Evolutionary conservation across 768 basidiomycete genomes (phyloP).

Genomic region (Pleurotus ostreatus): DNA sequence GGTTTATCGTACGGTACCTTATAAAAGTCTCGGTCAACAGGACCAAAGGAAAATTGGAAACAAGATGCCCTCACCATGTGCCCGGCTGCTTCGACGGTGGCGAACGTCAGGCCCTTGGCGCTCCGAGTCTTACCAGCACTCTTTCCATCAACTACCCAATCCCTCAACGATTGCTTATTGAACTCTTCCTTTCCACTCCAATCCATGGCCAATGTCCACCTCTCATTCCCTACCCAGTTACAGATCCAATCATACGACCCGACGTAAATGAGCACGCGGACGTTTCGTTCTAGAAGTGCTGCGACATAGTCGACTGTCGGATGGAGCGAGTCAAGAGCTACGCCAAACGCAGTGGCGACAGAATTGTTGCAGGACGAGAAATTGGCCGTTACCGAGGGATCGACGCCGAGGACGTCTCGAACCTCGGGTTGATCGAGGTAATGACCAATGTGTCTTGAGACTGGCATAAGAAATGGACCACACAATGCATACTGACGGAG

Average conservation of each 20-base stretch:
- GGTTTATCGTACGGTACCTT: constrained; percentile 64
- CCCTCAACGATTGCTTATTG: constrained; percentile 32
- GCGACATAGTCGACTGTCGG: constrained; percentile 39
- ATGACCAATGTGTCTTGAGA: constrained; percentile 43
- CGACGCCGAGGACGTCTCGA: constrained; percentile 59
- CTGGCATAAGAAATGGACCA: not conserved
- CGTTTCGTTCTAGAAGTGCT: constrained; percentile 41
- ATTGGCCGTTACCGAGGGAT: constrained; percentile 33
- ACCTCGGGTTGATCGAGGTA: constrained; percentile 62
- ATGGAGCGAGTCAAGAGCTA: constrained; percentile 36
- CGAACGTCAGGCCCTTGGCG: constrained; percentile 52
- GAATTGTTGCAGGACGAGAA: constrained; percentile 28
- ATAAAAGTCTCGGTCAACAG: not conserved
- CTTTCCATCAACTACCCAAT: constrained; percentile 54
- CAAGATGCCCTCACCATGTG: constrained; percentile 50
- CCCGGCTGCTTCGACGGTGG: constrained; percentile 55
- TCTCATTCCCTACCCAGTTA: constrained; percentile 64
- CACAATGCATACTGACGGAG: not conserved
- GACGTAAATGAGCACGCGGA: constrained; percentile 51
- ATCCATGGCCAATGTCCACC: constrained; percentile 53
- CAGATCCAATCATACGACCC: constrained; percentile 55
- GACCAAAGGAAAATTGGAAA: not conserved
- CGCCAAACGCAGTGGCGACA: constrained; percentile 47
- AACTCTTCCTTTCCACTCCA: constrained; percentile 58
- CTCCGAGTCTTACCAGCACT: constrained; percentile 54